Conservation (phyloP, 1,284 basidiomycete species). For the Anthracocystis setariae region DNA sequence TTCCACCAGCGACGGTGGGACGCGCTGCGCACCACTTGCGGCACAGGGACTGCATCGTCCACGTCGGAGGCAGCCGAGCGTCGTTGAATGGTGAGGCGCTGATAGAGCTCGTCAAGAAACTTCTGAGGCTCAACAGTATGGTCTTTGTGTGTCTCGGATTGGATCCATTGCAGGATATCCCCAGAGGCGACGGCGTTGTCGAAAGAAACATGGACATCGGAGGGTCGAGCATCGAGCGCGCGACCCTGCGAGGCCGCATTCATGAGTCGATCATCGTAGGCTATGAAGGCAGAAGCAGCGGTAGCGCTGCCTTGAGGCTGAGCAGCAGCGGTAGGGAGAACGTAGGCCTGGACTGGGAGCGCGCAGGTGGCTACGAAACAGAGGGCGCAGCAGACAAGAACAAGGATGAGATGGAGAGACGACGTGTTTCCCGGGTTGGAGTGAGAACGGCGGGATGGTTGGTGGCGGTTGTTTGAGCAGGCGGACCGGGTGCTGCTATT, state of each 20-base stretch:
- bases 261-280: conserved; percentile 45
- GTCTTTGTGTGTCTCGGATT: conserved; percentile 7
- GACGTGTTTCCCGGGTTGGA: conserved; percentile 3
- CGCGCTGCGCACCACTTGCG: background rate
- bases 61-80: conserved; percentile 2
- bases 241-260: conserved; percentile 6
- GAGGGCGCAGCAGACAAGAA: conserved; percentile 15
- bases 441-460: background rate
- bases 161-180: conserved; percentile 28
- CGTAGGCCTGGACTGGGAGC: conserved; percentile 23
- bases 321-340: conserved; percentile 18
- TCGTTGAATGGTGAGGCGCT: conserved; percentile 24
- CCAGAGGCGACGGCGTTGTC: background rate
- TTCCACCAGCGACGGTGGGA: conserved; percentile 34
- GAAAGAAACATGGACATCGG: conserved; percentile 4
- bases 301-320: conserved; percentile 3
- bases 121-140: conserved; percentile 7
- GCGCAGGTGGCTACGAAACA: conserved; percentile 14
- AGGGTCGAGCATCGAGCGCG: conserved; percentile 14
- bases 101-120: conserved; percentile 39
- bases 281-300: conserved; percentile 17
- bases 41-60: background rate
- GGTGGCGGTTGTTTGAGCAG: conserved; percentile 39
- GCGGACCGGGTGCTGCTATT: conserved; percentile 39
- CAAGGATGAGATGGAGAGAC: conserved; percentile 3